Evolutionary conservation across 2,329 filamentous ascomycete species (phyloP).

Genomic region (Monilinia aucupariae): DNA sequence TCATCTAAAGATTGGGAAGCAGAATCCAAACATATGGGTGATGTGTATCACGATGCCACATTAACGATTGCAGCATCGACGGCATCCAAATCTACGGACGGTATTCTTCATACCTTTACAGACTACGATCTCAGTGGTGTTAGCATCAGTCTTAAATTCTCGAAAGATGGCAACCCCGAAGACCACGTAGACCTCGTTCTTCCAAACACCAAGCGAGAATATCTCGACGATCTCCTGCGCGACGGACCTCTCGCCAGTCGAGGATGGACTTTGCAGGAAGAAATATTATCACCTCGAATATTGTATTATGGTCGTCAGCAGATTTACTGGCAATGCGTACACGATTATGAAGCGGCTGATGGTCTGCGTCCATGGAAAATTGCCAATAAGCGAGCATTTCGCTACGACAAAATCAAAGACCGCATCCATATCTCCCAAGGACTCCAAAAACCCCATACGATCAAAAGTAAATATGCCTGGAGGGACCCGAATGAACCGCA

Average conservation of each 20-base stretch:
- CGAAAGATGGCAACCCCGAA: background rate
- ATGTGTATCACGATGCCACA: slow-evolving; percentile 2
- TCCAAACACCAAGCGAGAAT: background rate
- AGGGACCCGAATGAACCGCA: background rate
- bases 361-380: background rate
- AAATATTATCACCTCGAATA: background rate
- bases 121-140: background rate
- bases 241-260: background rate
- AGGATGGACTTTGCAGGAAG: slow-evolving; percentile 2
- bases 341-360: background rate
- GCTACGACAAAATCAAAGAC: background rate
- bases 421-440: background rate
- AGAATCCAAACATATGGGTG: slow-evolving; percentile 11
- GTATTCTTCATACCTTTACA: background rate
- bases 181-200: background rate
- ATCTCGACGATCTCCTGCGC: background rate
- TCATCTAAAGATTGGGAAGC: background rate
- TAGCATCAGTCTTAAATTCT: background rate
- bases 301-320: background rate
- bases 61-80: background rate
- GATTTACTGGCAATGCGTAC: slow-evolving; percentile 3
- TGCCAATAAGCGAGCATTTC: background rate
- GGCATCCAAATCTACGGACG: background rate
- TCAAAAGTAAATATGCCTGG: background rate
- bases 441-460: background rate